Conservation (phyloP, 371 early-diverging fungal species). For the Mucor indicus region DNA sequence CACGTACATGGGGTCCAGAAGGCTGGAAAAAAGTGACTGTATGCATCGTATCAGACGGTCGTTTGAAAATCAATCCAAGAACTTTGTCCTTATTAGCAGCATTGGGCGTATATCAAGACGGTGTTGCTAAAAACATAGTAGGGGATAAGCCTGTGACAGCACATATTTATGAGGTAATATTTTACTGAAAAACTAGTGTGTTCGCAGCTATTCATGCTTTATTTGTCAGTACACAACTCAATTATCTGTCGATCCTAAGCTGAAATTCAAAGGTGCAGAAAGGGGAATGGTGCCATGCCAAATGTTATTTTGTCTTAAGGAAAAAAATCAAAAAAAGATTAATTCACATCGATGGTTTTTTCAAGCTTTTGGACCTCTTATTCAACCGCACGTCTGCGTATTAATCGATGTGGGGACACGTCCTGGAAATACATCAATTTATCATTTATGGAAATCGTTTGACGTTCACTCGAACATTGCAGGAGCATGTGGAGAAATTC, state of each 20-base stretch:
- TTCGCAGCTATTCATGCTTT: not conserved
- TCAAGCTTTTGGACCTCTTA: slow-evolving; percentile 85
- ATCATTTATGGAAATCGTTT: slow-evolving; percentile 92
- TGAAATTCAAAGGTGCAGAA: slow-evolving; percentile 73
- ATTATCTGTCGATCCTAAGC: slow-evolving; percentile 70
- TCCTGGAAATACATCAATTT: slow-evolving; percentile 83
- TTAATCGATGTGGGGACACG: slow-evolving; percentile 94
- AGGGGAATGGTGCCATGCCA: slow-evolving; percentile 85
- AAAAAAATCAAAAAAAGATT: slow-evolving; percentile 89
- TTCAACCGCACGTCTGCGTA: slow-evolving; percentile 89
- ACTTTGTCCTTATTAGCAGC: slow-evolving; percentile 74
- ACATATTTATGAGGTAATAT: slow-evolving; percentile 76
- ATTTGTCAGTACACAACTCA: slow-evolving; percentile 78
- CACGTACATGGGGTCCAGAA: slow-evolving; percentile 81
- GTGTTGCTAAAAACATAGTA: slow-evolving; percentile 68
- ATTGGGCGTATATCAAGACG: slow-evolving; percentile 93
- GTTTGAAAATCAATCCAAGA: slow-evolving; percentile 65
- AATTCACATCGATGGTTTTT: slow-evolving; percentile 98
- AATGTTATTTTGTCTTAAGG: slow-evolving; percentile 91
- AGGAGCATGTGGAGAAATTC: slow-evolving; percentile 96
- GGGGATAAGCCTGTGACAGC: slow-evolving; percentile 62
- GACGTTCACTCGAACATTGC: slow-evolving; percentile 82
- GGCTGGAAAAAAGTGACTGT: slow-evolving; percentile 94
- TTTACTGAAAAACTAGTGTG: not conserved
- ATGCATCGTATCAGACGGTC: slow-evolving; percentile 83